Evolutionary conservation across 163 green algal genomes (phyloP).

Genomic region (Smithsoniella earleae): DNA sequence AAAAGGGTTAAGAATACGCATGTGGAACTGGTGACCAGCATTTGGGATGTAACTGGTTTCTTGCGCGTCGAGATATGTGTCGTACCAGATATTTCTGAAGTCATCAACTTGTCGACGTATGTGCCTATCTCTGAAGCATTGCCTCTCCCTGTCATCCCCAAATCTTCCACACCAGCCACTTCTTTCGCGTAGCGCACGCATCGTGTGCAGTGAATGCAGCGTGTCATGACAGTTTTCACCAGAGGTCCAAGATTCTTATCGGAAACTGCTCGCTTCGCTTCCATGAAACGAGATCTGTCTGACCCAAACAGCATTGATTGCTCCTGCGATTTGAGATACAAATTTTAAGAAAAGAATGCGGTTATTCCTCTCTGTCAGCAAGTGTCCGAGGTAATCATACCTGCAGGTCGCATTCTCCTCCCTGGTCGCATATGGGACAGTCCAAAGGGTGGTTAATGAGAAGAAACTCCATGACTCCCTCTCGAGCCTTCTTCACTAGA

Average conservation of each 20-base stretch:
- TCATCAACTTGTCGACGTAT: slow-evolving; percentile 89
- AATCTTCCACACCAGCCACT: slow-evolving; percentile 87
- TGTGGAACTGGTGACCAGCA: too few species aligned
- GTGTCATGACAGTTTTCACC: slow-evolving; percentile 98
- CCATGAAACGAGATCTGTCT: slow-evolving; percentile 84
- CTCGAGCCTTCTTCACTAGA: slow-evolving; percentile 93
- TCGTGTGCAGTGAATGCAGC: slow-evolving; percentile 98
- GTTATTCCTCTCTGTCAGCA: too few species aligned
- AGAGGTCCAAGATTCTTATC: slow-evolving; percentile 97
- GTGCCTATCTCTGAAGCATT: slow-evolving; percentile 89
- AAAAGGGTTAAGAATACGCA: too few species aligned
- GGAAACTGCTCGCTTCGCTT: slow-evolving; percentile 84
- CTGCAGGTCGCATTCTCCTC: slow-evolving; percentile 98
- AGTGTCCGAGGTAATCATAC: too few species aligned
- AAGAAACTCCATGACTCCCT: slow-evolving; percentile 99
- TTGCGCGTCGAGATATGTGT: too few species aligned
- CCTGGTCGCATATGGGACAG: slow-evolving; percentile 99
- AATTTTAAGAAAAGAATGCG: too few species aligned
- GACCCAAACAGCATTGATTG: slow-evolving; percentile 89
- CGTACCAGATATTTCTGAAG: slow-evolving; percentile 69
- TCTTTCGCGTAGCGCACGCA: slow-evolving; percentile 94
- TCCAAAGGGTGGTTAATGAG: slow-evolving; percentile 99
- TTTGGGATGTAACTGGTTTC: too few species aligned
- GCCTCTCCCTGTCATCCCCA: slow-evolving; percentile 90
- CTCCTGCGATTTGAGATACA: not conserved